These are phyloP conservation scores for Alternaria postmessia DNA, from an alignment of 2,329 filamentous ascomycete genomes.

Conservation along the genomic window DNA sequence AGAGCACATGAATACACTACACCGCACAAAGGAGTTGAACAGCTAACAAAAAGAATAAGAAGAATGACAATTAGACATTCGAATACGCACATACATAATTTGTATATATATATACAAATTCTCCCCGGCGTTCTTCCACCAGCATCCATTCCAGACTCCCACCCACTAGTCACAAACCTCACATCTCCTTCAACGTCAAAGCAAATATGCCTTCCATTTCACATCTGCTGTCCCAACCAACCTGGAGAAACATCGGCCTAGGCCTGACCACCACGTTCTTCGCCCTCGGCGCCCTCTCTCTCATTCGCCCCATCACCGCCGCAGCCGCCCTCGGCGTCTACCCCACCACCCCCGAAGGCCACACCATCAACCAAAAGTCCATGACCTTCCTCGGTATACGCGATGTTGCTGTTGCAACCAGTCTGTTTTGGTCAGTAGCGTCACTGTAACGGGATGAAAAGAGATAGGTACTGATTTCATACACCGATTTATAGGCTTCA, in stretches of 20 bases:
- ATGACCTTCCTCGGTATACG: constrained; percentile 20
- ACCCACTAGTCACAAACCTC: too few species aligned
- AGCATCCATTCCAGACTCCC: not conserved
- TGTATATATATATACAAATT: not conserved
- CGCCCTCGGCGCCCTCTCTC: constrained; percentile 3
- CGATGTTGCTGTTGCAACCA: constrained; percentile 8
- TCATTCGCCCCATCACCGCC: constrained; percentile 1
- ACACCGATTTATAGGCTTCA: not conserved
- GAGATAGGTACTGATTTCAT: too few species aligned
- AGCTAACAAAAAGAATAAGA: too few species aligned
- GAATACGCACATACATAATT: not conserved
- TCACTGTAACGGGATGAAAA: too few species aligned
- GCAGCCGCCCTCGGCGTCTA: constrained; percentile 1
- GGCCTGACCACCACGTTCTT: constrained; percentile 14
- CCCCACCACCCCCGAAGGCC: constrained; percentile 11
- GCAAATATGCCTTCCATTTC: not conserved
- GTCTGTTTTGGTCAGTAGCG: constrained; percentile 6
- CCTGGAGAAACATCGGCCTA: constrained; percentile 16
- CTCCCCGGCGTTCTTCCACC: not conserved
- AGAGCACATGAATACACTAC: not conserved
- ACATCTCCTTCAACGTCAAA: not conserved
- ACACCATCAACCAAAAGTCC: constrained; percentile 6
- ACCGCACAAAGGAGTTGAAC: not conserved
- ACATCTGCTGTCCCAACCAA: not conserved
- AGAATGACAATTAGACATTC: too few species aligned